Base-by-base conservation (phyloP, 2,329 filamentous ascomycete genomes). In the Fusarium chuoi region DNA sequence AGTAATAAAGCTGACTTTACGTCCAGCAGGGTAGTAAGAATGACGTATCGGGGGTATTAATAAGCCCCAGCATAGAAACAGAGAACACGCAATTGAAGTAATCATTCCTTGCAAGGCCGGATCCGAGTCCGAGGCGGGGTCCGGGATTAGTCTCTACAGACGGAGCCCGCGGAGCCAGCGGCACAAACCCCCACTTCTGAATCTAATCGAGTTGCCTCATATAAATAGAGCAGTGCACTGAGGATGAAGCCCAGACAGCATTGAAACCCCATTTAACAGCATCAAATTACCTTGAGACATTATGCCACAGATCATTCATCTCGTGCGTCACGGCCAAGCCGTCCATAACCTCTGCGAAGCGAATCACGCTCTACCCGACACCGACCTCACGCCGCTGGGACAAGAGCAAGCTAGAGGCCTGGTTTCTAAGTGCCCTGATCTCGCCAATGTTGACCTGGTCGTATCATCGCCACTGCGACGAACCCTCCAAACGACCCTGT, bases 201-300 rank as follows among this genome's bases (percentile, higher is more conserved):
- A 15, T 22, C 7, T 9, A 3, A 18, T 33, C 0, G 46, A 10
- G 17, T 1, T 6, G 1, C 13, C 49, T 26, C 20, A 18, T 36
- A 52, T 36, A 52, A 52, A 52, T 8, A 12, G 30, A 15, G 3
- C 30, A 6, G n/a, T 4, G 1, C 3, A 26, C 2, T 10, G 8
- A 24, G 24, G 1, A 7, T 11, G n/a, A 35, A 20, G 8, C n/a
- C 11, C n/a, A 15, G 20, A 20, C 6, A 20, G 3, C 4, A 11
- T 1, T 3, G 3, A 15, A 10, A 24, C 12, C 10, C 5, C 7
- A 18, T 2, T 5, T 7, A 6, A 13, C 2, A 24, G 0, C 8
- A 3, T 7, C 11, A 0, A 4, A 4, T 2, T 2, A 35, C 12
- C 3, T 6, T 17, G 18, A 22, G 10, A 28, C 1, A 22, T 14